phyloP scores from a whole-genome alignment of 2,329 filamentous ascomycete species.

The Fusarium camptoceras region DNA sequence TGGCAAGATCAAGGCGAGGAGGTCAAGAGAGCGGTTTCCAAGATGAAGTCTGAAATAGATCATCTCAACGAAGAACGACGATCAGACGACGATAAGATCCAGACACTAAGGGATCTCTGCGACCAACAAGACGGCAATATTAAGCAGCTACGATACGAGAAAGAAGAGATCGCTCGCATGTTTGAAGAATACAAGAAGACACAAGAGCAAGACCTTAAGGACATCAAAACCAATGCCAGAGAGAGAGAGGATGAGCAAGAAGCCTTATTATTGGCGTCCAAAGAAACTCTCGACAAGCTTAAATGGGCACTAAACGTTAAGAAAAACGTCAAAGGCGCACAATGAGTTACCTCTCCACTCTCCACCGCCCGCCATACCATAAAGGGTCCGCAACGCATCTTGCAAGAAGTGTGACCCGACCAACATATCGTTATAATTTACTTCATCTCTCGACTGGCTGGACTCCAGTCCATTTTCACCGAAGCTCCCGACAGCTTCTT shows the following conservation, averaged over 20 bases:
- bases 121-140: conserved; percentile 80
- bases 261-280: conserved; percentile 67
- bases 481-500: conserved; percentile 19
- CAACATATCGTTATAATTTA: background rate
- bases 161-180: conserved; percentile 68
- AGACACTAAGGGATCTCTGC: conserved; percentile 73
- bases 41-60: conserved; percentile 66
- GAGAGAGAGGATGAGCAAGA: conserved; percentile 72
- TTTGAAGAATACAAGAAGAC: conserved; percentile 74
- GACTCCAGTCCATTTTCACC: conserved; percentile 9
- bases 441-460: conserved; percentile 8
- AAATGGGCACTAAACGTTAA: conserved; percentile 79
- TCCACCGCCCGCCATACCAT: background rate
- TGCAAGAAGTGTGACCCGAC: background rate
- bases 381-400: background rate
- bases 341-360: conserved; percentile 50
- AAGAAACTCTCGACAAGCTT: conserved; percentile 73
- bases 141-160: conserved; percentile 68
- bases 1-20: conserved; percentile 75
- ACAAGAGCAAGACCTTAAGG: conserved; percentile 70
- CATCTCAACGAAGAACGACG: conserved; percentile 66
- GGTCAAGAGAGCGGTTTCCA: conserved; percentile 64
- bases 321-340: conserved; percentile 67
- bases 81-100: conserved; percentile 72
- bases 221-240: conserved; percentile 69